A percentile compares a stretch with the other conserved stretches of the same genome.
These are phyloP conservation scores for Trypanosoma cruzi DNA, from an alignment of 208 protist species.

Conservation along the genomic window DNA sequence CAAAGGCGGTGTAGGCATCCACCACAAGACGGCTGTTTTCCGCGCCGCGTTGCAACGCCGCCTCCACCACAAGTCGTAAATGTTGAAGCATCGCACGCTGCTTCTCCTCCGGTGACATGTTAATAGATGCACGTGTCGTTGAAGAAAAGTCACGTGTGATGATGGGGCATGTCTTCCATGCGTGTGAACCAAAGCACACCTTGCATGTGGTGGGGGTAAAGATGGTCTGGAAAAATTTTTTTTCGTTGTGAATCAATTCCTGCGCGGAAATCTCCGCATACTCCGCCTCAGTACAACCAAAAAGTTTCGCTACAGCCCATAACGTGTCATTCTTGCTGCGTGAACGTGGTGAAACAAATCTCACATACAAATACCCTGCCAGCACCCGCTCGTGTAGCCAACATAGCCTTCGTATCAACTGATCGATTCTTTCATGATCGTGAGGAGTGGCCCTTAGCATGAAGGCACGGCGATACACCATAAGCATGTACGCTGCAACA, in stretches of 20 bases:
- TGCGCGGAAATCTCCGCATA: conserved; percentile 27
- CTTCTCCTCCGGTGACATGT: conserved; percentile 74
- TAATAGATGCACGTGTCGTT: conserved; percentile 41
- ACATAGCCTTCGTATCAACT: conserved; percentile 61
- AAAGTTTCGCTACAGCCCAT: conserved; percentile 33
- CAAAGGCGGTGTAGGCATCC: conserved; percentile 78
- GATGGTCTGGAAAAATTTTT: conserved; percentile 55
- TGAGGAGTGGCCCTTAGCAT: conserved; percentile 69
- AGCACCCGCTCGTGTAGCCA: conserved; percentile 77
- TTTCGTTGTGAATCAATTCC: conserved; percentile 42
- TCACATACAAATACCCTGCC: conserved; percentile 79
- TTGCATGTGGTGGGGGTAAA: conserved; percentile 71
- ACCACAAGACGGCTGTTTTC: conserved; percentile 51
- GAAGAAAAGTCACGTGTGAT: conserved; percentile 81
- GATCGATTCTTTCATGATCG: conserved; percentile 65
- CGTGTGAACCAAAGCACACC: conserved; percentile 79
- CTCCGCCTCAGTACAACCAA: conserved; percentile 27
- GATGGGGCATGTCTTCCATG: conserved; percentile 75
- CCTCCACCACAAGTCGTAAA: conserved; percentile 37
- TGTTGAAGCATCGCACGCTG: conserved; percentile 62
- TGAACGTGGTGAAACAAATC: conserved; percentile 49
- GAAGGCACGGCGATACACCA: conserved; percentile 84
- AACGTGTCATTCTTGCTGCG: conserved; percentile 42
- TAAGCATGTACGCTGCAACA: conserved; percentile 76
- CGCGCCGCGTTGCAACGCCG: conserved; percentile 32